These are phyloP conservation scores for Phytophthora citrophthora DNA, from an alignment of 352 stramenopile species.

Conservation along the genomic window DNA sequence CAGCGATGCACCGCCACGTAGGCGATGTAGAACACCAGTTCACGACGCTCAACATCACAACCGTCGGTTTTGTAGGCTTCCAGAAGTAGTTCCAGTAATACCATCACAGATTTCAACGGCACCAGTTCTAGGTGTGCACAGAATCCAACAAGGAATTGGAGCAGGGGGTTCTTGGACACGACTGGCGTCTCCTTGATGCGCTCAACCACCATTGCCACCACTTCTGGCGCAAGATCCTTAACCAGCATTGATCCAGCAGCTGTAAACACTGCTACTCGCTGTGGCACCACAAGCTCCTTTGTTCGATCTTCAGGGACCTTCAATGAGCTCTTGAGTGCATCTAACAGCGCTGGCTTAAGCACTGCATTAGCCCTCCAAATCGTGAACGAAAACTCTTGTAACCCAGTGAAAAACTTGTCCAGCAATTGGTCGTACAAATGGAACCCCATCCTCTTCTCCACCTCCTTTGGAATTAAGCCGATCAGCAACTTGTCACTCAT, in stretches of 20 bases:
- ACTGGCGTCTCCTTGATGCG: neutral
- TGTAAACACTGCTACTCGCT: constrained; percentile 41
- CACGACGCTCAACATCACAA: constrained; percentile 2
- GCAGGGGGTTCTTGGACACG: constrained; percentile 3
- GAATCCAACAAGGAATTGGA: constrained; percentile 45
- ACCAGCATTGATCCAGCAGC: constrained; percentile 46
- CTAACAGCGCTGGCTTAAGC: constrained; percentile 32
- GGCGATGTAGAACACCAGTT: constrained; percentile 44
- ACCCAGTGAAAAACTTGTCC: constrained; percentile 60
- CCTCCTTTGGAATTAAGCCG: neutral
- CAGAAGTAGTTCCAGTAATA: constrained; percentile 36
- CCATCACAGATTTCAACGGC: constrained; percentile 33
- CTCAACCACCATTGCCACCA: constrained; percentile 30
- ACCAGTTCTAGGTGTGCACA: constrained; percentile 54
- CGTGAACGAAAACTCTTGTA: constrained; percentile 67
- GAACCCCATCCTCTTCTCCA: constrained; percentile 4
- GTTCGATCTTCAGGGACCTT: neutral
- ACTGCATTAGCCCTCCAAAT: constrained; percentile 42
- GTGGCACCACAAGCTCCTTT: neutral
- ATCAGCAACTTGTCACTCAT: constrained; percentile 31
- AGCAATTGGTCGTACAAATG: constrained; percentile 64
- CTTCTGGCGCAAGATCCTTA: constrained; percentile 43
- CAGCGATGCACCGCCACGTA: constrained; percentile 48
- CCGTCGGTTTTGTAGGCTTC: constrained; percentile 18
- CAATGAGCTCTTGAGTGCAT: constrained; percentile 20